phyloP scores from a whole-genome alignment of 2,329 filamentous ascomycete species.

The Leptoxyphium fumago region DNA sequence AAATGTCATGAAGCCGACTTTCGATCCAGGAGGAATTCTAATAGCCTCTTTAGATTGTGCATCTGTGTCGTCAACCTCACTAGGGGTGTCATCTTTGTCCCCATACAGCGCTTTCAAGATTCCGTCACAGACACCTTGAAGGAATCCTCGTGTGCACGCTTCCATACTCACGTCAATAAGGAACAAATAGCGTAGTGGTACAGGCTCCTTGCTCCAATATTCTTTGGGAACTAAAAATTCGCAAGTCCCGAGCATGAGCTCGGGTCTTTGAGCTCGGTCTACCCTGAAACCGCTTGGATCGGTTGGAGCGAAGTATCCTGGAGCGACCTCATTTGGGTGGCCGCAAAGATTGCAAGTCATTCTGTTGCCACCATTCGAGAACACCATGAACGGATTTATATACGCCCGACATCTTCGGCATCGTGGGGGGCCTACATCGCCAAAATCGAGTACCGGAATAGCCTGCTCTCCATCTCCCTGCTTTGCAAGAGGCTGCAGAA shows the following conservation, averaged over 20 bases:
- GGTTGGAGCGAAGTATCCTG: constrained; percentile 87
- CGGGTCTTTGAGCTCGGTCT: constrained; percentile 76
- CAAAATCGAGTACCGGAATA: constrained; percentile 89
- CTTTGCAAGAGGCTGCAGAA: constrained; percentile 76
- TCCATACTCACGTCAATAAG: constrained; percentile 88
- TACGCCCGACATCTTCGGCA: constrained; percentile 89
- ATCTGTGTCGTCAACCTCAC: constrained; percentile 38
- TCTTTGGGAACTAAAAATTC: constrained; percentile 96
- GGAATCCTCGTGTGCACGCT: constrained; percentile 75
- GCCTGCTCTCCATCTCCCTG: constrained; percentile 72
- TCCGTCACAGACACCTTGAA: constrained; percentile 81
- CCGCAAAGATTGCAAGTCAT: constrained; percentile 98
- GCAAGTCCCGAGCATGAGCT: constrained; percentile 80
- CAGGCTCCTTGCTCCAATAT: constrained; percentile 92
- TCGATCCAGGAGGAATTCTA: constrained; percentile 60
- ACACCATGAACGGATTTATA: constrained; percentile 99
- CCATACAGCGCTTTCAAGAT: constrained; percentile 77
- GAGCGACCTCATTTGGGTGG: constrained; percentile 83
- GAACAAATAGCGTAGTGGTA: constrained; percentile 78
- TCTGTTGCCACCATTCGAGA: constrained; percentile 83
- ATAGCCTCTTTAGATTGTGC: constrained; percentile 32
- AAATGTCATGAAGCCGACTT: constrained; percentile 88
- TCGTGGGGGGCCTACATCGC: constrained; percentile 74
- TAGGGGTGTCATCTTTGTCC: constrained; percentile 36
- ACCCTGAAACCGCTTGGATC: constrained; percentile 75